Base-by-base conservation (phyloP, 2,329 filamentous ascomycete species). In the Colletotrichum tofieldiae region DNA sequence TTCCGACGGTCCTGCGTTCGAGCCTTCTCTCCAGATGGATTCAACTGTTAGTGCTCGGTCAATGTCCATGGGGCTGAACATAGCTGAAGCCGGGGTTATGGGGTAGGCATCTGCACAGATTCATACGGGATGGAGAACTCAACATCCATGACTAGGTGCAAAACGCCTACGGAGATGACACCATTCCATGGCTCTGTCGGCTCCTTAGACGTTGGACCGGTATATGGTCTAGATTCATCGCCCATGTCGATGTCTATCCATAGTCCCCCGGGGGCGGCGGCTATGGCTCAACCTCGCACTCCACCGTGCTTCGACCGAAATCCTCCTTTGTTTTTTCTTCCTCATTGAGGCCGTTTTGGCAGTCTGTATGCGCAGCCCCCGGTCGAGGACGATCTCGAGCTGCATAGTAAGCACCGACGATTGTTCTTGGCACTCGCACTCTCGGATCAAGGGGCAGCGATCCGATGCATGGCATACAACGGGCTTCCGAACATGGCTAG, bases 361-460 rank as follows among this genome's bases (percentile, higher is more conserved):
- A 23, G 18, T 14, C 35, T 1, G 11, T 32, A n/a, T 45, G 26
- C 64, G 18, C 32, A 7, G n/a, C 16, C 35, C 35, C 23, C 29
- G 37, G 29, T 26, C 23, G 26, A 37, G 23, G 47, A 62, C 14
- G 45, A 49, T 68, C 66, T 47, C 51, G 18, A 58, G 20, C 20
- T 29, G 29, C 51, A 51, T 51, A 3, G 23, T 3, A 39, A 7
- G n/a, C n/a, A 26, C n/a, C 41, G n/a, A 62, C 26, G n/a, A 47
- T 9, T 11, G 23, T 32, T 7, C 23, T 41, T 6, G 32, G 12
- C 41, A 12, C 23, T 43, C 7, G 23, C 35, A 56, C 9, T n/a
- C 35, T 39, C n/a, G 14, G 39, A 49, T 60, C 39, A 26, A 35
- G 26, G 23, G 47, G 11, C 41, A 43, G 1, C 18, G 16, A 29